Conservation (phyloP, 2,329 filamentous ascomycete genomes). For the Neopestalotiopsis sp. region DNA sequence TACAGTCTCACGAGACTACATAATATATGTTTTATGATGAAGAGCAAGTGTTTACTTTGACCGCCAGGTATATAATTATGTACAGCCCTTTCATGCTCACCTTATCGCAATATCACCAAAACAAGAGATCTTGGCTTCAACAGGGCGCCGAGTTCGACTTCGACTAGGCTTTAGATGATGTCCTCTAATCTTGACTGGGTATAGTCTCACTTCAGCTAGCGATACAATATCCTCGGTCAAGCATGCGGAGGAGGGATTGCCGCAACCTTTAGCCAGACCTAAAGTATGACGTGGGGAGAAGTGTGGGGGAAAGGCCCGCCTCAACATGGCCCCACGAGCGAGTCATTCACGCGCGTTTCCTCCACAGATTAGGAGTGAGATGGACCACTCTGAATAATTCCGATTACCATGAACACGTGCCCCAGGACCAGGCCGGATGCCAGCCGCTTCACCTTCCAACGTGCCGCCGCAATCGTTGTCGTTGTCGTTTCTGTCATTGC, state of each 20-base stretch:
- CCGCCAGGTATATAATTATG: too few relatives aligned
- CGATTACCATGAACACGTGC: constrained; percentile 2
- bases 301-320: neutral
- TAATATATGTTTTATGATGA: too few relatives aligned
- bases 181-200: neutral
- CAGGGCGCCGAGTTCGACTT: too few relatives aligned
- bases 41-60: too few relatives aligned
- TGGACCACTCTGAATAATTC: neutral
- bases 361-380: neutral
- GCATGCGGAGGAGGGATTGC: constrained; percentile 2
- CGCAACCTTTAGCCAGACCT: neutral
- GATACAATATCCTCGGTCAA: neutral
- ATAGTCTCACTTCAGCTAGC: neutral
- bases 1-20: neutral
- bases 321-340: neutral
- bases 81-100: too few relatives aligned
- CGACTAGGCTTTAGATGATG: too few relatives aligned
- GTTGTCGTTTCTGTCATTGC: neutral
- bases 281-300: neutral
- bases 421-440: neutral
- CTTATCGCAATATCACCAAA: too few relatives aligned
- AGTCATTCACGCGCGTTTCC: neutral
- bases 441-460: neutral
- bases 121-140: too few relatives aligned
- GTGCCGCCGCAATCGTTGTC: neutral